Conservation (phyloP, 495 filamentous ascomycete genomes). For the Opeltia flavorubescens region DNA sequence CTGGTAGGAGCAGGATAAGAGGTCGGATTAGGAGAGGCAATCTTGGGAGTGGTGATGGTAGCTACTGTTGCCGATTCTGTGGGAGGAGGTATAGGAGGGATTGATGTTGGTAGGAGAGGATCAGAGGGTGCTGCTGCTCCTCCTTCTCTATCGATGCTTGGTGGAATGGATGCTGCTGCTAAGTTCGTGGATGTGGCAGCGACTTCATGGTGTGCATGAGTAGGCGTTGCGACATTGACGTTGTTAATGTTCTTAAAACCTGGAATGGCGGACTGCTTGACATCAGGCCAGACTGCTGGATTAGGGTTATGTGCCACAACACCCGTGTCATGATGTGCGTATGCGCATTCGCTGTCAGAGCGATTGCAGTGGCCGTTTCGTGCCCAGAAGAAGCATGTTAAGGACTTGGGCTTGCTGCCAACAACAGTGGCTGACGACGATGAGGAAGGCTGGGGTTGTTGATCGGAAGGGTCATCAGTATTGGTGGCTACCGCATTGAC, state of each 20-base stretch:
- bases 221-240: not conserved
- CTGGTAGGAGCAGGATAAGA: not conserved
- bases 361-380: not conserved
- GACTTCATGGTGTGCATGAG: not conserved
- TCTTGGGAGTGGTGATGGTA: not conserved
- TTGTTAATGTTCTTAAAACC: not conserved
- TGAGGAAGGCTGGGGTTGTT: not conserved
- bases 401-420: too few relatives aligned
- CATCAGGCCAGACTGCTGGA: too few relatives aligned
- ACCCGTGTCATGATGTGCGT: not conserved
- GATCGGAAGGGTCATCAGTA: not conserved
- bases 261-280: not conserved
- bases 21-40: not conserved
- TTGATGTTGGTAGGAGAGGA: too few relatives aligned
- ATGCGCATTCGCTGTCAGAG: not conserved
- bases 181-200: not conserved
- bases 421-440: too few relatives aligned
- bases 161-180: not conserved
- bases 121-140: too few relatives aligned
- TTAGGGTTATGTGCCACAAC: not conserved
- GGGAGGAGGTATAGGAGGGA: not conserved
- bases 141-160: too few relatives aligned
- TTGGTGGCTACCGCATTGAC: not conserved
- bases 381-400: conserved; percentile 1
- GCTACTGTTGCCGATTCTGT: not conserved